Evolutionary conservation across 176 grass and related monocot genomes (phyloP), one percentile per base, ranked within the genome.

Genomic region (Areca catechu): DNA sequence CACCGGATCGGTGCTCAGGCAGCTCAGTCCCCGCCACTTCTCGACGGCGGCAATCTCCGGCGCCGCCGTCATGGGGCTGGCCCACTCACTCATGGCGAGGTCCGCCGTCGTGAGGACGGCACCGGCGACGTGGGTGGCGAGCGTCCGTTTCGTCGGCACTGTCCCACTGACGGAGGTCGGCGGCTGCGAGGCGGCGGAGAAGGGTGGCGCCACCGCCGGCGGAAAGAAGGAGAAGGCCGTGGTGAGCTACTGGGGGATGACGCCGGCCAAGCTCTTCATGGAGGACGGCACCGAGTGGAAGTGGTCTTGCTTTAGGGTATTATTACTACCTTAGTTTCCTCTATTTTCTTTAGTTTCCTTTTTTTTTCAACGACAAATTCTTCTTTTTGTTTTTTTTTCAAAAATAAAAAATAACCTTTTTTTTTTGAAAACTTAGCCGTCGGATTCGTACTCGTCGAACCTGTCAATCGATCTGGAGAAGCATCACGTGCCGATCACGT

Each of bases 281-380:
- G 74, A 82, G 64, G 85, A 89, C 24, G 89, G 85, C 76, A 81
- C 56, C 22, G 85, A 85, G 65, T 95, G 90, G 90, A 89, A 59
- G 74, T 95, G 90, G 86, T 65, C 79, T 29, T 95, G 90, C 73
- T 95, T 95, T 71, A 78, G 43, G 79, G 90, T 89, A 34, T 34
- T 1, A 7, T 34, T 34, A 10, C 9, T 37, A 10, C 30, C 2
- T 37, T 2, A 37, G 9, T 37, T 37, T 37, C 7, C 30, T 2
- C n/a, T n/a, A 10, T 37, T 10, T 10, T 10, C 30, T 10, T 37
- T 2, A 37, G 9, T 37, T 37, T 37, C 7, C 30, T 2, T 37
- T 37, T 9, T 37, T 37, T 12, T n/a, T n/a, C n/a, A 7, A 10
- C 2, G n/a, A n/a, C 30, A 7, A 37, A 37, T 9, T 37, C 1